Base-by-base conservation (phyloP, 139 green algal species). In the Chlorella sp. region DNA sequence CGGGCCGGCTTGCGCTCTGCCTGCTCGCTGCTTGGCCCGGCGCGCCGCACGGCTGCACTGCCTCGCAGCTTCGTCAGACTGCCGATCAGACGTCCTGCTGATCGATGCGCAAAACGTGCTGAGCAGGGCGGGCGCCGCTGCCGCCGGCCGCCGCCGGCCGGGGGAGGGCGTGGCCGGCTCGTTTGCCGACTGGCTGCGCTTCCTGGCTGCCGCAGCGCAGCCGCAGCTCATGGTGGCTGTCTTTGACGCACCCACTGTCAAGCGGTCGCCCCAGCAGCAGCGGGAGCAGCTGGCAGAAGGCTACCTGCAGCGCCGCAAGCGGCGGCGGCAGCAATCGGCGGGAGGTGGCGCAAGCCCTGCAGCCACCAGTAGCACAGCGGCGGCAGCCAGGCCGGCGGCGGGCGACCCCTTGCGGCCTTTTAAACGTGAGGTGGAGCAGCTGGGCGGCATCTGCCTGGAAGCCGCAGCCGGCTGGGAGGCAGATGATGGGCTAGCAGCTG, bases 171-270 rank as follows among this genome's bases (percentile, higher is more conserved):
- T 39, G 12, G 34, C 55, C 2, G 12, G 16, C 36, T 25, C n/a
- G 70, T 86, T 86, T 73, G 69, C 81, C 32, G 70, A 71, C 36
- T 86, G 81, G 81, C 56, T 86, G 25, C 20, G 4, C 36, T 86
- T 80, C 56, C 56, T 86, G 3, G 3, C 18, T 39, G 39, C 39
- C 7, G 30, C n/a, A 30, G 30, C 72, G 4, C 20, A 82, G 71
- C 72, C 82, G 16, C 38, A 75, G 41, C 39, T 87, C 9, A 32
- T 67, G 60, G 60, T 87, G 17, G 72, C 72, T 1, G 72, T 80
- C 15, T 82, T 81, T 47, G 82, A 82, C 51, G 20, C 57, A 4
- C 82, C 72, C 0, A 2, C 28, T 4, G 41, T 5, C 34, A 38
- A 57, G 34, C 78, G 63, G 11, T 20, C 7, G 0, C 39, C 36